Base-by-base conservation (phyloP, 2,329 filamentous ascomycete genomes). In the Ophiobolus disseminans region DNA sequence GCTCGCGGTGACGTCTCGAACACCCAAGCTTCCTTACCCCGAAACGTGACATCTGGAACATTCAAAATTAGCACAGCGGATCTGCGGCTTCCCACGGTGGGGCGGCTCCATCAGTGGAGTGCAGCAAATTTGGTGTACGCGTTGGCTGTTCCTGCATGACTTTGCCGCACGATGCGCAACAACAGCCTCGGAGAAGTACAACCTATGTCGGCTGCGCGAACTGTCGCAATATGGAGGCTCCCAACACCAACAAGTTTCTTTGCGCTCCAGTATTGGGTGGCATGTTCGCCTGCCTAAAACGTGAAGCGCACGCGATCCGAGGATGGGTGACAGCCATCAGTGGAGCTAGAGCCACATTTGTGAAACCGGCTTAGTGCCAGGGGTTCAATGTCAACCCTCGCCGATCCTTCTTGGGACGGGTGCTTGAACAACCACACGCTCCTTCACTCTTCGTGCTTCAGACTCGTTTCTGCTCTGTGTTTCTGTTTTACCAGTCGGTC, bases 361-460 rank as follows among this genome's bases (percentile, higher is more conserved):
- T 59, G 55, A 63, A 65, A 63, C 62, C 31, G 57, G 53, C 43
- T 57, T 63, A 65, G 60, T 52, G 49, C 55, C 59, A 62, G 61
- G 62, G 62, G 62, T 40, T 43, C 47, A 48, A 41, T 45, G 44
- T 55, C 52, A 48, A 51, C 52, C 48, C 45, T 59, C 41, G 57
- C 45, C 48, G 54, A 62, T 61, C 60, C 31, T 42, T 54, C 60
- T 63, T 63, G 58, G 53, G 45, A n/a, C 16, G 45, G 59, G 58
- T 51, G 57, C 59, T 62, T 63, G 58, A 48, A 49, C 30, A 40
- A 51, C 57, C 50, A 54, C 58, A 58, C 55, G 57, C 63, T 65
- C 57, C 48, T 66, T 68, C 60, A 63, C 62, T 63, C 62, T 53
- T 48, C 56, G 57, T 64, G 64, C 63, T 52, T 72, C 67, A 66